A percentile compares a stretch with the other conserved stretches of the same genome.
These are phyloP conservation scores for Galerina marginata DNA, from an alignment of 768 basidiomycete genomes.

Conservation along the genomic window DNA sequence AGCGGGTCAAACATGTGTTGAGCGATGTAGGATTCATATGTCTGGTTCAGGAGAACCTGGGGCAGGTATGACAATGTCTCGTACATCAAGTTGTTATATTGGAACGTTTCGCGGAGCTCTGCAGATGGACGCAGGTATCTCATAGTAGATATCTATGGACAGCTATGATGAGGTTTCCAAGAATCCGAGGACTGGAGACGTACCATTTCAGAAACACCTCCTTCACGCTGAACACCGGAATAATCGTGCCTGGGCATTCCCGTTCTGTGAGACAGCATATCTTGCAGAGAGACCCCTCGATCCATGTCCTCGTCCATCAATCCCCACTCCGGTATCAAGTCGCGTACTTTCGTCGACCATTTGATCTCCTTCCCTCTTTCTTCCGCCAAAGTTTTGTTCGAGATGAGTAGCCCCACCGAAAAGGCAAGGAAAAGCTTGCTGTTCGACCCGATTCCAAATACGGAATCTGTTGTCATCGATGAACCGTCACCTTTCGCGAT, in stretches of 20 bases:
- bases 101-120: conserved; percentile 44
- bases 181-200: not conserved
- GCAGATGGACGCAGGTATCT: conserved; percentile 46
- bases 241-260: conserved; percentile 52
- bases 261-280: conserved; percentile 49
- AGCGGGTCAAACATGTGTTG: conserved; percentile 44
- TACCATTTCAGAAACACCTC: conserved; percentile 43
- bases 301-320: conserved; percentile 43
- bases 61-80: conserved; percentile 46
- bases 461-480: conserved; percentile 46
- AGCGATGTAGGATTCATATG: conserved; percentile 44
- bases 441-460: conserved; percentile 52
- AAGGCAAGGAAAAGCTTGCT: conserved; percentile 47
- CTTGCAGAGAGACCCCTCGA: conserved; percentile 40
- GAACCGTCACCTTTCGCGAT: conserved; percentile 36
- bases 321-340: conserved; percentile 46
- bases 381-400: conserved; percentile 39
- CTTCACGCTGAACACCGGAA: conserved; percentile 34
- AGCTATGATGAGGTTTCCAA: not conserved
- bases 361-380: conserved; percentile 34
- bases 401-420: conserved; percentile 44
- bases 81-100: conserved; percentile 55
- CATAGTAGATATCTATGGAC: conserved; percentile 38
- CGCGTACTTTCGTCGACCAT: conserved; percentile 43
- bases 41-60: conserved; percentile 41